Base-by-base conservation (phyloP, 2,329 filamentous ascomycete species). In the Parastagonospora nodorum region DNA sequence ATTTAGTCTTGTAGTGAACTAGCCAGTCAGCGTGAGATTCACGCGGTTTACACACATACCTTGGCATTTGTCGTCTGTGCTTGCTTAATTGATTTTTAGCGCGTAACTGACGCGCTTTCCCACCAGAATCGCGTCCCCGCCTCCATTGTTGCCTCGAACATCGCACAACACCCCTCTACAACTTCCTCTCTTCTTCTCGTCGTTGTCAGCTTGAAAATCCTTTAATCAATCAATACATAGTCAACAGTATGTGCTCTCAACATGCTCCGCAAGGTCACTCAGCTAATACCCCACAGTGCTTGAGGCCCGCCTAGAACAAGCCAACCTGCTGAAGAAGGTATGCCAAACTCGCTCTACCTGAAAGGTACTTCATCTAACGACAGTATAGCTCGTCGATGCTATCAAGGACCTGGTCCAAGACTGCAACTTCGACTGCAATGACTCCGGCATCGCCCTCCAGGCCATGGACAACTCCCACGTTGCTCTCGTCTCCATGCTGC, bases 371-470 rank as follows among this genome's bases (percentile, higher is more conserved):
- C 24, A 28, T 44, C 37, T 55, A 28, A 63, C 72, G 49, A 59
- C 47, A 38, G 15, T 42, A 14, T 63, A 96, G 92, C 90, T 97
- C 58, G 92, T 99, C 70, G 95, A 99, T 75, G 91, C 95, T 67
- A 97, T 99, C 87, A 97, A 97, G 80, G 94, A 99, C 71, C 87
- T 99, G 44, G 94, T 99, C 46, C 94, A 97, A 78, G 94, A 99
- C 80, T 99, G 94, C 87, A 99, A 99, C 81, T 99, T 99, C 80
- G 94, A 99, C 84, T 99, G 95, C 88, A 99, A 97, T 88, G 95
- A 99, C 83, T 93, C 91, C 48, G 94, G 94, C 57, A 94, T 99
- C 71, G 92, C 93, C 44, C 89, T 99, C 49, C 94, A 99, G 79
- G 94, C 94, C 71, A 99, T 99, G 95, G 94, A 99, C 83, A 99